Percentiles rank a stretch among this genome's conserved stretches.
These are phyloP conservation scores for Acacia crassicarpa DNA, from an alignment of 306 rosid genomes.

Conservation along the genomic window DNA sequence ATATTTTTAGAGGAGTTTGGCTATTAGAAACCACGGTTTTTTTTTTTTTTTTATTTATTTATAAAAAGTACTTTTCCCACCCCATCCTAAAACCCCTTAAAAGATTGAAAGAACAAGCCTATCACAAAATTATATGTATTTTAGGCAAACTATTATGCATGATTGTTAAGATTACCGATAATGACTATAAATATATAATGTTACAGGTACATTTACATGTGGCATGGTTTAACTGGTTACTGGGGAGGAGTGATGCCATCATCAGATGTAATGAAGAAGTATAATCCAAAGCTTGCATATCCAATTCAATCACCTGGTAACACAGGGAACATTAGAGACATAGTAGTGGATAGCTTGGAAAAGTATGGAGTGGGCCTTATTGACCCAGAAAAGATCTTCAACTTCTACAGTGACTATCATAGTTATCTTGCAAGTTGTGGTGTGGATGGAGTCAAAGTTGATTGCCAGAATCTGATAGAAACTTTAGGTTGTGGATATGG, in stretches of 20 bases:
- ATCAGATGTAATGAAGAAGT: slow-evolving; percentile 55
- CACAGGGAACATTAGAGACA: slow-evolving; percentile 50
- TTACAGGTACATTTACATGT: slow-evolving; percentile 59
- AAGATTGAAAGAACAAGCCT: neutral
- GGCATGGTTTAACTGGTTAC: slow-evolving; percentile 83
- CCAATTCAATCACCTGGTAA: slow-evolving; percentile 64
- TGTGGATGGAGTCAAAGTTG: slow-evolving; percentile 77
- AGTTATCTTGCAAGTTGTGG: slow-evolving; percentile 64
- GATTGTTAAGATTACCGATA: neutral
- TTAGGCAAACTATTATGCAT: neutral
- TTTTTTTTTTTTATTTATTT: too few species aligned
- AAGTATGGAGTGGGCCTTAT: slow-evolving; percentile 67
- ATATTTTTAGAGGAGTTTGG: too few species aligned
- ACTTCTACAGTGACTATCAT: slow-evolving; percentile 68
- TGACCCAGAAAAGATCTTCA: slow-evolving; percentile 48
- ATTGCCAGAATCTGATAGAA: slow-evolving; percentile 67
- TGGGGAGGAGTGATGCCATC: slow-evolving; percentile 80
- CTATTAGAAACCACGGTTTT: too few species aligned
- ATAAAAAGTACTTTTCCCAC: too few species aligned
- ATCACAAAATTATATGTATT: neutral
- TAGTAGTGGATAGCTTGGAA: slow-evolving; percentile 61
- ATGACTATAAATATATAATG: neutral
- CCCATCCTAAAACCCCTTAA: neutral
- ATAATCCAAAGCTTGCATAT: slow-evolving; percentile 53
- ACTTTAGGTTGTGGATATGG: slow-evolving; percentile 67